These are phyloP conservation scores for Rhizomucor pusillus DNA, from an alignment of 371 early-diverging fungal genomes.

Conservation along the genomic window DNA sequence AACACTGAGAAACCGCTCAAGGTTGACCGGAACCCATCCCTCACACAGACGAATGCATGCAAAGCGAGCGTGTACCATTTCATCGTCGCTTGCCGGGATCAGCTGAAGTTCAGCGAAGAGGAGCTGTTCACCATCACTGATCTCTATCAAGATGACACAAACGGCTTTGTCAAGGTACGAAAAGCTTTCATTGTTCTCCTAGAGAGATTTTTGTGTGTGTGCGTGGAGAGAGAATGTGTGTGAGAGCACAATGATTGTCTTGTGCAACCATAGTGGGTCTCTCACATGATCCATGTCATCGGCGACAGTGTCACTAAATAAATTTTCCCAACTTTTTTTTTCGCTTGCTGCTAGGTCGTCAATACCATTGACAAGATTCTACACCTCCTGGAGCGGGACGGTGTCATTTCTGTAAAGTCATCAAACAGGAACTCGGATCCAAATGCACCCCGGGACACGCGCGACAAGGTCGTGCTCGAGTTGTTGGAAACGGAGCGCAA, in stretches of 20 bases:
- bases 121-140: slow-evolving; percentile 87
- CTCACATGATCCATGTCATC: no score
- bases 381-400: slow-evolving; percentile 66
- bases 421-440: slow-evolving; percentile 54
- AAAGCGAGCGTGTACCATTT: slow-evolving; percentile 84
- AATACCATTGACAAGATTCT: slow-evolving; percentile 72
- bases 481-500: slow-evolving; percentile 93
- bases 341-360: slow-evolving; percentile 42
- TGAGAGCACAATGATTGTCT: no score
- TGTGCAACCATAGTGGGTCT: no score
- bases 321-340: not conserved
- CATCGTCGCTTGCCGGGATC: slow-evolving; percentile 68
- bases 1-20: slow-evolving; percentile 55
- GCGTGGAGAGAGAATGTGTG: no score
- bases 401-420: slow-evolving; percentile 57
- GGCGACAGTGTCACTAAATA: no score
- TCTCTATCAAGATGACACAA: slow-evolving; percentile 91
- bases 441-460: slow-evolving; percentile 73
- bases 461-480: slow-evolving; percentile 86
- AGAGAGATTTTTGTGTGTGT: no score
- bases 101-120: slow-evolving; percentile 69
- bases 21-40: slow-evolving; percentile 51
- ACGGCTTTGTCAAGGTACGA: slow-evolving; percentile 91
- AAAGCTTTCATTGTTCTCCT: no score
- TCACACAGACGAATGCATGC: slow-evolving; percentile 70